These are phyloP conservation scores for Alnus rubra DNA, from an alignment of 306 rosid species.

Conservation along the genomic window DNA sequence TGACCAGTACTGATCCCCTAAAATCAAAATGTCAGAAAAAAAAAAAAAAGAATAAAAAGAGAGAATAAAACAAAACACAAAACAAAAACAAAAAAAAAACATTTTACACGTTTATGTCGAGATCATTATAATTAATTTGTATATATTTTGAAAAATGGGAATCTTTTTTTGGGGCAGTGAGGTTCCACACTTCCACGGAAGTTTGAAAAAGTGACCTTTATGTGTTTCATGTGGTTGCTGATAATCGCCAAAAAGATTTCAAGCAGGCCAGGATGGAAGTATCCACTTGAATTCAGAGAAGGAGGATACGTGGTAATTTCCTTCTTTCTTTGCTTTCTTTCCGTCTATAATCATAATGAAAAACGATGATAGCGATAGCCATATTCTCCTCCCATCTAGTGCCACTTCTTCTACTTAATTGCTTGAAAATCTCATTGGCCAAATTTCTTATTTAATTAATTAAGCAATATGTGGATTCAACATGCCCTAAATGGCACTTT, in stretches of 20 bases:
- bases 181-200: background rate
- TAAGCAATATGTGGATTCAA: background rate
- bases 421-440: background rate
- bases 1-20: no score
- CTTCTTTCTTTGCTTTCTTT: background rate
- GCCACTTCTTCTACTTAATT: background rate
- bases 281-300: background rate
- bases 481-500: background rate
- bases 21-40: no score
- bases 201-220: background rate
- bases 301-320: background rate
- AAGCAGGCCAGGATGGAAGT: background rate
- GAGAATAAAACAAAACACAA: no score
- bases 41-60: no score
- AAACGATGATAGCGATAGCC: background rate
- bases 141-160: background rate
- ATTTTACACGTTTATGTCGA: no score
- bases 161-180: background rate
- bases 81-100: no score
- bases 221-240: slow-evolving; percentile 6
- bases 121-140: no score
- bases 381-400: background rate
- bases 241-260: background rate
- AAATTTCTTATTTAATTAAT: background rate
- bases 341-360: background rate